Evolutionary conservation across 2,329 filamentous ascomycete genomes (phyloP), one percentile per base, ranked within the genome.

Genomic region (Aureobasidium sp.): DNA sequence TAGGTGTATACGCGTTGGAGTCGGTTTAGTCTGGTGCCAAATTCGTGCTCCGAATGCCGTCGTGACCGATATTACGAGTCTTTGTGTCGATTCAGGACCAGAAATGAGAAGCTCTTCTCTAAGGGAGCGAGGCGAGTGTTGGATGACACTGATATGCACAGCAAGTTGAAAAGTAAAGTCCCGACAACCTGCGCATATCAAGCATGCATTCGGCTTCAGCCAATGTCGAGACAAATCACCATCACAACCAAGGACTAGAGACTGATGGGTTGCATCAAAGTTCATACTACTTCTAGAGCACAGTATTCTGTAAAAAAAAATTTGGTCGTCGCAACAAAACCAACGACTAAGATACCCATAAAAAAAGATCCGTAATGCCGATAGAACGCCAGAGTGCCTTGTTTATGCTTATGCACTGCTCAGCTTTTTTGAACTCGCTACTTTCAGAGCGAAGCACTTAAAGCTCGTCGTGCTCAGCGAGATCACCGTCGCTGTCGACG

Each of bases 381-480:
- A 17, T 31, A 21, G 7, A 46, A 57, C 53, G 53, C 53, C 53
- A 46, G 38, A 40, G 23, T 55, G 37, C 35, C 25, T 42, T 29
- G 9, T 29, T 29, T 29, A n/a, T 29, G 6, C 29, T 23, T 43
- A 15, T 43, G 23, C 37, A 43, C 35, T 31, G 17, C 49, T n/a
- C 38, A 31, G 51, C 37, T 43, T 42, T 53, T 47, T 15, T 42
- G 23, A 37, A 55, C 23, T 46, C 27, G 53, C 53, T 40, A 54
- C 6, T 5, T 25, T 27, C 8, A 1, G 42, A 33, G 42, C 23
- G 25, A 45, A 49, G 13, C 40, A 17, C 23, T 57, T 89, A 93
- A 80, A 93, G 80, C 80, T 93, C 89, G 71, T 93, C 89, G 70
- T 90, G 87, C 45, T 69, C 67, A 63, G 73, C 74, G 35, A 70